These are phyloP conservation scores for Pluteus cervinus DNA, from an alignment of 768 basidiomycete species.

Conservation along the genomic window DNA sequence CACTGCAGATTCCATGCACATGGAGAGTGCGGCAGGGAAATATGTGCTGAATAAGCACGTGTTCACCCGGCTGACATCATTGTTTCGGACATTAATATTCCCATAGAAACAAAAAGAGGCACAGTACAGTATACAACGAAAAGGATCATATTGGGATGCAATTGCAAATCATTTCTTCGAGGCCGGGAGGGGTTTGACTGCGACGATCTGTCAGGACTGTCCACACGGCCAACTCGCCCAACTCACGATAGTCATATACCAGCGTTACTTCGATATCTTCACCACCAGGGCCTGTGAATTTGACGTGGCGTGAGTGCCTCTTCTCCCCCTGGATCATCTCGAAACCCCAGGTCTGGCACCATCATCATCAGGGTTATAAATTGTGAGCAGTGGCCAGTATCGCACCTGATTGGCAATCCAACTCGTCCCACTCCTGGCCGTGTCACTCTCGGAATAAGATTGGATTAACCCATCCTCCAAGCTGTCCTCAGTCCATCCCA, in stretches of 20 bases:
- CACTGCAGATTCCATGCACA: too few relatives aligned
- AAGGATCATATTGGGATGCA: too few relatives aligned
- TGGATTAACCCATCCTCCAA: conserved; percentile 38
- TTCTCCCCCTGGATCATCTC: conserved; percentile 52
- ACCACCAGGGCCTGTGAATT: conserved; percentile 55
- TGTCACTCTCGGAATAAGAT: conserved; percentile 51
- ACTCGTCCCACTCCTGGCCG: conserved; percentile 48
- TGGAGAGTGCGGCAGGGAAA: too few relatives aligned
- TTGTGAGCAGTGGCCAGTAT: not conserved
- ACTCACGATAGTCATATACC: conserved; percentile 67
- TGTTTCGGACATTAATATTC: too few relatives aligned
- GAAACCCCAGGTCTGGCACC: conserved; percentile 55
- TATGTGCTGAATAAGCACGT: too few relatives aligned
- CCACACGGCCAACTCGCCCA: too few relatives aligned
- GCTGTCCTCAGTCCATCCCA: conserved; percentile 35
- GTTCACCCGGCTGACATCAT: too few relatives aligned
- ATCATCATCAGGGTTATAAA: not conserved
- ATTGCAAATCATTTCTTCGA: too few relatives aligned
- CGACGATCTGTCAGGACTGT: too few relatives aligned
- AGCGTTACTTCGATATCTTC: conserved; percentile 52
- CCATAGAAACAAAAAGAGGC: too few relatives aligned
- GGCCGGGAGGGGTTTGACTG: too few relatives aligned
- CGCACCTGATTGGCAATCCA: conserved; percentile 66
- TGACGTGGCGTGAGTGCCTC: conserved; percentile 54
- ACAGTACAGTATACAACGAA: too few relatives aligned